phyloP scores from a whole-genome alignment of 2,329 filamentous ascomycete species.

The Teratosphaeriaceae sp. region DNA sequence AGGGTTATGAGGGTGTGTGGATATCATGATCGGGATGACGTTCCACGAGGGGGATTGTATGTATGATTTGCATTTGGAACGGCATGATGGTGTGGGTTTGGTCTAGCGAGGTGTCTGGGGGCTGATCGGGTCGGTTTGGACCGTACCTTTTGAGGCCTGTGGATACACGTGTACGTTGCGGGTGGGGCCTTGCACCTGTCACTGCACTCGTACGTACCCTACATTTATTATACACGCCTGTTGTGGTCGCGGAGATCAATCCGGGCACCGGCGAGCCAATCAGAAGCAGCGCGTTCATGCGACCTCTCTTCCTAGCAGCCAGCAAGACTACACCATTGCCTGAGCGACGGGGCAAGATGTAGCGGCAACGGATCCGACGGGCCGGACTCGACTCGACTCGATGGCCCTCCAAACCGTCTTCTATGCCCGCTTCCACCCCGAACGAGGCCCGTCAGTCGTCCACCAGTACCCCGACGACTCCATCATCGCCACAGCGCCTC shows the following conservation, averaged over 20 bases:
- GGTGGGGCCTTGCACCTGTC: too few relatives aligned
- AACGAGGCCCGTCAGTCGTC: constrained; percentile 30
- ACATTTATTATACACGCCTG: too few relatives aligned
- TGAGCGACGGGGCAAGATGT: neutral
- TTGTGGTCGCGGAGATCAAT: too few relatives aligned
- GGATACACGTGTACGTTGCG: too few relatives aligned
- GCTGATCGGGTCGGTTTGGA: too few relatives aligned
- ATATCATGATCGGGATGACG: neutral
- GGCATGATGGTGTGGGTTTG: neutral
- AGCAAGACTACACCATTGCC: too few relatives aligned
- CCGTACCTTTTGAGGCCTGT: too few relatives aligned
- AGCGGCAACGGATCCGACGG: neutral
- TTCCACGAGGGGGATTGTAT: neutral
- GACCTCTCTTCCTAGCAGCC: too few relatives aligned
- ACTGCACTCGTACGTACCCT: too few relatives aligned
- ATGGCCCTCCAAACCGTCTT: constrained; percentile 58
- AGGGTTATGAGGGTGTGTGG: neutral
- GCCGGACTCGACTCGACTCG: neutral
- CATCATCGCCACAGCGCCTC: constrained; percentile 13
- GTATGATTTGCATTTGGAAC: neutral
- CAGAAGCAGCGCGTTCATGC: too few relatives aligned
- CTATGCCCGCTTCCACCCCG: constrained; percentile 60
- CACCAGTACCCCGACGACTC: constrained; percentile 24
- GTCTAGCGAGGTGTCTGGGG: neutral
- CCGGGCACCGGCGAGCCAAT: too few relatives aligned